Conservation (phyloP, 164 flowering plant species). For the Tinospora cordifolia region DNA sequence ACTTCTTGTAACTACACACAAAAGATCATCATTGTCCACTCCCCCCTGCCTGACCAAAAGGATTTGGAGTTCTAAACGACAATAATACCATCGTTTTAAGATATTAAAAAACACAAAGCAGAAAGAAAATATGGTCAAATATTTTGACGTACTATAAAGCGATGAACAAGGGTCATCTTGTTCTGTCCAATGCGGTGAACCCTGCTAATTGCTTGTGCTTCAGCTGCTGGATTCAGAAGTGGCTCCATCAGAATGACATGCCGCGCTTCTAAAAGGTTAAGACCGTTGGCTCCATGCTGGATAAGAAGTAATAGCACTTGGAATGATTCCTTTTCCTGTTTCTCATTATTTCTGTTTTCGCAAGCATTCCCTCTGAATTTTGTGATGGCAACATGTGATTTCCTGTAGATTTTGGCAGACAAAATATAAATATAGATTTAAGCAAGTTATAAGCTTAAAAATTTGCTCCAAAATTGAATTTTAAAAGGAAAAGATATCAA, state of each 20-base stretch:
- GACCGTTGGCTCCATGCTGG: constrained; percentile 97
- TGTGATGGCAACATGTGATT: constrained; percentile 65
- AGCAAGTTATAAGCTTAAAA: neutral
- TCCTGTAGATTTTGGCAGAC: constrained; percentile 35
- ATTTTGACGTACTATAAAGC: constrained; percentile 59
- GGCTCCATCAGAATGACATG: constrained; percentile 93
- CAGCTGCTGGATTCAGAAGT: constrained; percentile 88
- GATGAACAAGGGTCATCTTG: constrained; percentile 71
- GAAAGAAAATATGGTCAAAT: neutral
- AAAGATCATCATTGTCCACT: neutral
- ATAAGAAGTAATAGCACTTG: constrained; percentile 77
- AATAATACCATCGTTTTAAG: neutral
- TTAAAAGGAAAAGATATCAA: neutral
- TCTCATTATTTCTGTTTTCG: constrained; percentile 19
- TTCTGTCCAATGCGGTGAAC: constrained; percentile 92
- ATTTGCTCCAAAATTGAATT: neutral
- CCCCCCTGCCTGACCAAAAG: too few species aligned
- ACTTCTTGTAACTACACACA: neutral
- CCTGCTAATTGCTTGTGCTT: constrained; percentile 92
- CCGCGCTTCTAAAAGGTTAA: constrained; percentile 91
- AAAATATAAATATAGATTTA: constrained; percentile 3
- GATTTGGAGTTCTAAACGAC: neutral
- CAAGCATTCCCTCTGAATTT: constrained; percentile 40
- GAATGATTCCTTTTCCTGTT: constrained; percentile 24
- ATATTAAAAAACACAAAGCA: neutral